A percentile compares a stretch with the other conserved stretches of the same genome.
These are phyloP conservation scores for Chrysanthemum seticuspe DNA, from an alignment of 129 eudicot species.

Conservation along the genomic window DNA sequence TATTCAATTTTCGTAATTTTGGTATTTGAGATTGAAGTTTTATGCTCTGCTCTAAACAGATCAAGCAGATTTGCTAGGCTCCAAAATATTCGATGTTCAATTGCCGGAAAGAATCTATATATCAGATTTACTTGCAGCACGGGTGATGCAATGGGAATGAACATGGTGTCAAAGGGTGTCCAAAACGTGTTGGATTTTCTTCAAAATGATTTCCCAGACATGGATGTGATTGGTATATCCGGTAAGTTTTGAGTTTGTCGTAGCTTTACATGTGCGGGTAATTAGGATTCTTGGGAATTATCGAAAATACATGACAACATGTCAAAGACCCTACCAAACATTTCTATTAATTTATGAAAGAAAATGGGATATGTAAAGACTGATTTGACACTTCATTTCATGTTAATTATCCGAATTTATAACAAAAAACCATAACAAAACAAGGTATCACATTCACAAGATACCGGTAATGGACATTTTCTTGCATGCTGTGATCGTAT, in stretches of 20 bases:
- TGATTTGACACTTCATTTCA: too few relatives aligned
- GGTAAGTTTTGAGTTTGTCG: constrained; percentile 40
- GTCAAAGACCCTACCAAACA: too few relatives aligned
- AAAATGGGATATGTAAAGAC: too few relatives aligned
- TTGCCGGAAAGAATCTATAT: constrained; percentile 74
- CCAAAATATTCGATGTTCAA: constrained; percentile 54
- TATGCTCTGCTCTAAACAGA: constrained; percentile 33
- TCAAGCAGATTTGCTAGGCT: constrained; percentile 80
- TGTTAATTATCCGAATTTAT: too few relatives aligned
- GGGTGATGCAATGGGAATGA: constrained; percentile 90
- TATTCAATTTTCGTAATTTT: background rate
- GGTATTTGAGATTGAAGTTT: constrained; percentile 1
- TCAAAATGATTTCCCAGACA: constrained; percentile 64
- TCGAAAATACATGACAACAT: too few relatives aligned
- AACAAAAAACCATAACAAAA: too few relatives aligned
- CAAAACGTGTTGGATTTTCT: constrained; percentile 77
- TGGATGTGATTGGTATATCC: constrained; percentile 81
- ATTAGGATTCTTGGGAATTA: background rate
- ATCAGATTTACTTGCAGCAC: constrained; percentile 76
- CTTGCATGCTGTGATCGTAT: too few relatives aligned
- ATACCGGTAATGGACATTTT: too few relatives aligned
- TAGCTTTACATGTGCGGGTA: background rate
- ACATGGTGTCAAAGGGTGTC: constrained; percentile 86
- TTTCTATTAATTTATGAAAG: too few relatives aligned
- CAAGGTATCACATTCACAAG: too few relatives aligned